Base-by-base conservation (phyloP, 208 protist genomes). In the Zelonia costaricensis region DNA sequence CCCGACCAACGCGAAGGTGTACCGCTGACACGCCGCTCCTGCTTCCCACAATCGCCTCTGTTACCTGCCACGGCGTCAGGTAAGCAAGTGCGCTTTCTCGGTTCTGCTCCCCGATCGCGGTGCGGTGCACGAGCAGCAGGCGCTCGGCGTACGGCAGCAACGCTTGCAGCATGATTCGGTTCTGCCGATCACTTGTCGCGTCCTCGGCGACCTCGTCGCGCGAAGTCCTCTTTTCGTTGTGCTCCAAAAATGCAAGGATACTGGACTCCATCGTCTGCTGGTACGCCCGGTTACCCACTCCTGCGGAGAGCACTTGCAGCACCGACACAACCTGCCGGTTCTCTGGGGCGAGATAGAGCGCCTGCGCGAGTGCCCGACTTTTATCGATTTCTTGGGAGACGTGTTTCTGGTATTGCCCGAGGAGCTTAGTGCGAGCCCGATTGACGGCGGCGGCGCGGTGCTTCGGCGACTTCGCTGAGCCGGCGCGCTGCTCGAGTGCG, bases 121-220 rank as follows among this genome's bases (percentile, higher is more conserved):
- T 81, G 18, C 83, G 83, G 47, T 94, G 86, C 4, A 90, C 68
- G 27, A 88, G 68, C 8, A 88, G 65, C 22, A 95, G 69, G 0
- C 83, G 74, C 59, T 91, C 83, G 9, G 73, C 85, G 44, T 89
- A 92, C 4, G 86, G 83, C 6, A 89, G 62, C 0, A 92, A 33
- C 6, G 89, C 85, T 30, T 91, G 83, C 54, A 90, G 86, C 85
- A 95, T 84, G 38, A 95, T 83, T 2, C 86, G 80, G 58, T 95
- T 95, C 61, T 95, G 89, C 18, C 80, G 84, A 59, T 92, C 89
- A 43, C 81, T 80, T 2, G 82, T 88, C 1, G 80, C 78, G 47
- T 87, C 84, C 49, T 91, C 89, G 0, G 78, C 72, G 28, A 58
- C 78, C 62, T 92, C 89, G 35, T 83, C 57, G 22, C 84, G 83